Percentiles rank a stretch among this genome's conserved stretches.
Conservation (phyloP, 805 yeast species). For the Spathaspora sp. region DNA sequence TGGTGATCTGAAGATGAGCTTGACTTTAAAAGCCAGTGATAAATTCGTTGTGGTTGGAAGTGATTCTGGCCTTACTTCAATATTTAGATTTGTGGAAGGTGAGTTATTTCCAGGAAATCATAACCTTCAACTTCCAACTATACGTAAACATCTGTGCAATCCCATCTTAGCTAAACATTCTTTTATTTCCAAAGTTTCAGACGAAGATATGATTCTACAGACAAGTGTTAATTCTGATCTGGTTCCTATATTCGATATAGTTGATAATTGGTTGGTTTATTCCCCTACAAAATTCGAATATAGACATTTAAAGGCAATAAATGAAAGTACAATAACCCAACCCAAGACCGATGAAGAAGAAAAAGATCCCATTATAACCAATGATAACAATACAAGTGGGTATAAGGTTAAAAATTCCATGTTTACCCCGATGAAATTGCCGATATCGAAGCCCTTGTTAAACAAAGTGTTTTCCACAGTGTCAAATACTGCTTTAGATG, state of each 20-base stretch:
- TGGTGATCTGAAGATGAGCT: not conserved
- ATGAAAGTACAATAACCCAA: conserved; percentile 4
- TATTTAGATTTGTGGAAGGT: conserved; percentile 5
- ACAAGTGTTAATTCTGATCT: conserved; percentile 29
- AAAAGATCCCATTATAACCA: conserved; percentile 10
- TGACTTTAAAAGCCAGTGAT: conserved; percentile 16
- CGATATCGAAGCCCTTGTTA: conserved; percentile 44
- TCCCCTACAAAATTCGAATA: conserved; percentile 39
- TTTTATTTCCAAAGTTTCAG: conserved; percentile 10
- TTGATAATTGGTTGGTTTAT: conserved; percentile 48
- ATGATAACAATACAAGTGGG: not conserved
- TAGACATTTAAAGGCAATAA: conserved; percentile 22
- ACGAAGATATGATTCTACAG: conserved; percentile 21
- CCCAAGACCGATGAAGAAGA: conserved; percentile 1
- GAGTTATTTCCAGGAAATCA: conserved; percentile 13
- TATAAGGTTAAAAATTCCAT: conserved; percentile 5
- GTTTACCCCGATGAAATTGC: conserved; percentile 45
- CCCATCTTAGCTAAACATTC: conserved; percentile 15
- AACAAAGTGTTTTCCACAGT: conserved; percentile 46
- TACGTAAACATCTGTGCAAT: conserved; percentile 18
- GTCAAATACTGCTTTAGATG: conserved; percentile 52
- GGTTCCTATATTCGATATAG: conserved; percentile 45
- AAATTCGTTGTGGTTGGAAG: conserved; percentile 19
- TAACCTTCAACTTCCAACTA: conserved; percentile 12
- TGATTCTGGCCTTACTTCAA: conserved; percentile 18